Base-by-base conservation (phyloP, 2,329 filamentous ascomycete species). In the Ilyonectria sp. region DNA sequence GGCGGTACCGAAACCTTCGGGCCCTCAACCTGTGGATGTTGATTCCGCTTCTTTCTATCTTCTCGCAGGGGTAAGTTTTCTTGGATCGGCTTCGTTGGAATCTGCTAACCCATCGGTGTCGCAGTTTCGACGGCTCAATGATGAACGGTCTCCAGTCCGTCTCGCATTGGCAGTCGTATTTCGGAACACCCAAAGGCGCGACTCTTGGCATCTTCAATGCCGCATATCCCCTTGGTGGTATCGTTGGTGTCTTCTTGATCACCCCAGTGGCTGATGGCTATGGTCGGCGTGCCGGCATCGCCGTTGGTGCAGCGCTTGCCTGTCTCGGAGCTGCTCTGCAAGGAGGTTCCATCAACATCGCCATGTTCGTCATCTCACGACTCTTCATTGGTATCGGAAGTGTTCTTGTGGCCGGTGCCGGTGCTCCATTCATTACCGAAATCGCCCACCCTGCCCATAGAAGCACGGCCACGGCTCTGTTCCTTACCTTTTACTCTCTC, bases 301-400 rank as follows among this genome's bases (percentile, higher is more conserved):
- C 23, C 2, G 26, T 21, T n/a, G 54, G 54, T 3, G 54, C 54
- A 21, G 9, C 29, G 15, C 8, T 57, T 23, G 46, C 40, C 33
- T 31, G 19, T 31, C 7, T 63, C 29, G 62, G 65, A 17, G 69
- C 66, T 7, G 43, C 21, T 19, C 44, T 66, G 3, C 63, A 66
- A 21, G 52, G 21, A 15, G 57, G 43, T 11, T 58, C 63, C 4
- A 23, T 23, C 7, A 66, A 61, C 17, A 7, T 66, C 19, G 17
- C 63, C 57, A 66, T 66, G 63, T 66, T 61, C 15, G 53, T 67
- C 40, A 17, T 62, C 35, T 46, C 58, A 2, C 44, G 64, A 17
- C 37, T 49, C 2, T 37, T 67, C 23, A 47, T 67, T 26, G 64
- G 64, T 3, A 21, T 21, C 9, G 64, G 64, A 4, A 54, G 21